Conservation (phyloP, 129 eudicot species). For the Tagetes patula region DNA sequence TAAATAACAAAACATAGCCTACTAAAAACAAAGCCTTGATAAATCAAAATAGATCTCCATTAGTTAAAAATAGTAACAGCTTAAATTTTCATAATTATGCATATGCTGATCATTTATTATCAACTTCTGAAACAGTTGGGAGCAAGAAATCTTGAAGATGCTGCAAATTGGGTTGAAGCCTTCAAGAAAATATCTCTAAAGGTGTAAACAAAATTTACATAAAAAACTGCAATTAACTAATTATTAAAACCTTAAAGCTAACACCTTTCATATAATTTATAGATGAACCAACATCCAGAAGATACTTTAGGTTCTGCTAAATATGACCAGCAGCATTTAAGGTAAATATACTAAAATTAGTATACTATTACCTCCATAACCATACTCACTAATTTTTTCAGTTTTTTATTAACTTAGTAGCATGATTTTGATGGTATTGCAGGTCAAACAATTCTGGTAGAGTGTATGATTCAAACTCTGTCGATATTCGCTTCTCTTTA, state of each 20-base stretch:
- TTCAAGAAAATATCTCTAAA: constrained; percentile 22
- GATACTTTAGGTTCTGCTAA: neutral
- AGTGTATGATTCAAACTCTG: constrained; percentile 19
- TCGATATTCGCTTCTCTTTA: constrained; percentile 48
- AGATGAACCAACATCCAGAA: neutral
- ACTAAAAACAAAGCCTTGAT: too few relatives aligned
- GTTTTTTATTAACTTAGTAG: neutral
- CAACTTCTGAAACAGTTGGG: constrained; percentile 23
- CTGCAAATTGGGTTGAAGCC: constrained; percentile 33
- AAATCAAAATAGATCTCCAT: too few relatives aligned
- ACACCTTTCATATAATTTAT: neutral
- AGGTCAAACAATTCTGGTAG: constrained; percentile 48
- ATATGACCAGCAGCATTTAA: neutral
- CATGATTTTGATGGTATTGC: constrained; percentile 7
- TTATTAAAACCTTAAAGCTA: neutral
- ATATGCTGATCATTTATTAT: constrained; percentile 9
- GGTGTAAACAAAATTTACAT: constrained; percentile 19
- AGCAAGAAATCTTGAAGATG: constrained; percentile 35
- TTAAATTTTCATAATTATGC: neutral
- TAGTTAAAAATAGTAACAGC: too few relatives aligned
- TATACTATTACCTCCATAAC: neutral
- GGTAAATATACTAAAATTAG: neutral
- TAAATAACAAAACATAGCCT: too few relatives aligned
- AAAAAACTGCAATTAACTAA: neutral
- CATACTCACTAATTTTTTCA: neutral